phyloP scores from a whole-genome alignment of 2,329 filamentous ascomycete species.

The Trichophyton mentagrophytes region DNA sequence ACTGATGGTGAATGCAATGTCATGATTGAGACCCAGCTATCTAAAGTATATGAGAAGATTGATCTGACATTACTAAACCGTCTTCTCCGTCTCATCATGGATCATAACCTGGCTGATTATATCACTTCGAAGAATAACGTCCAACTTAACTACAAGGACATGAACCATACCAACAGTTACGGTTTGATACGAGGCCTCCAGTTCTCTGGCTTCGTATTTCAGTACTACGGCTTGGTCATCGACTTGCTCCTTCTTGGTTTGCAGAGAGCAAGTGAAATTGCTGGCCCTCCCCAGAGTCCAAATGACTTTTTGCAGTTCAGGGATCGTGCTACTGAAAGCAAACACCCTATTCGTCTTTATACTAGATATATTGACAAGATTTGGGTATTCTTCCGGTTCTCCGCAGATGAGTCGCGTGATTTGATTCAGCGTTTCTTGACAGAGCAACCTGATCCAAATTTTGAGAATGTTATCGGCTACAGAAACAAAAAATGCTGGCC shows the following conservation, averaged over 20 bases:
- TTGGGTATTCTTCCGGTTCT: constrained; percentile 94
- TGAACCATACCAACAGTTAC: constrained; percentile 99
- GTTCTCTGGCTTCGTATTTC: constrained; percentile 97
- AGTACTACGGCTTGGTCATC: constrained; percentile 92
- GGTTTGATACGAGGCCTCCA: constrained; percentile 96
- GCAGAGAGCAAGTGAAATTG: constrained; percentile 94
- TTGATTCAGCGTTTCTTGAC: constrained; percentile 96
- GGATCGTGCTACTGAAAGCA: constrained; percentile 79
- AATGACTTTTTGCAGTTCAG: constrained; percentile 98
- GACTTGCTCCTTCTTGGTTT: constrained; percentile 84
- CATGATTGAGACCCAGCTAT: constrained; percentile 94
- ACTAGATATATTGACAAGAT: constrained; percentile 96
- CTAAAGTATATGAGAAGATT: constrained; percentile 99
- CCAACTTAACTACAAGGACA: constrained; percentile 97
- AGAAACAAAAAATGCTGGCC: constrained; percentile 99
- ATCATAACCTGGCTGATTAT: constrained; percentile 97
- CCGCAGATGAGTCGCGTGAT: constrained; percentile 84
- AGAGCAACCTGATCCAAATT: constrained; percentile 96
- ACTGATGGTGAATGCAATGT: constrained; percentile 94
- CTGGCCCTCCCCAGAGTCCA: constrained; percentile 79
- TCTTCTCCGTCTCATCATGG: constrained; percentile 89
- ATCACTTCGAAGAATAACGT: constrained; percentile 99
- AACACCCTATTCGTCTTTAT: constrained; percentile 94
- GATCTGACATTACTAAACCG: constrained; percentile 92
- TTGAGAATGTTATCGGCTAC: constrained; percentile 98